Conservation (phyloP, 495 filamentous ascomycete genomes). For the Glutinoglossum americanum region DNA sequence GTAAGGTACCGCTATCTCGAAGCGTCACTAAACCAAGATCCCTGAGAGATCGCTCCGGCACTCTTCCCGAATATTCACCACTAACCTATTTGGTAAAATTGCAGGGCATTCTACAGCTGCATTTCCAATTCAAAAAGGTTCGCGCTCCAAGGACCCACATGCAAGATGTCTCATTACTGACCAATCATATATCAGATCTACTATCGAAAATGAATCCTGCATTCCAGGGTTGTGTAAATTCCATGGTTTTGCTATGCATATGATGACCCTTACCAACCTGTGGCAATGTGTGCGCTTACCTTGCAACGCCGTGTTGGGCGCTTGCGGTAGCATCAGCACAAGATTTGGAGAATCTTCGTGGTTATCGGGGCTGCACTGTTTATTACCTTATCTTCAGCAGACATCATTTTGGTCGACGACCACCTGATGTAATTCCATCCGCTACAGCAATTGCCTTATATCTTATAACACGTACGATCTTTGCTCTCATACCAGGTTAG, state of each 20-base stretch:
- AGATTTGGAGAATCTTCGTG: not conserved
- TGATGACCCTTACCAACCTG: not conserved
- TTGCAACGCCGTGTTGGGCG: not conserved
- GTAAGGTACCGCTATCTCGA: not conserved
- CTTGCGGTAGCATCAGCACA: not conserved
- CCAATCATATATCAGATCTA: conserved; percentile 29
- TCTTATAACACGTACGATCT: not conserved
- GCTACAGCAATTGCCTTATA: not conserved
- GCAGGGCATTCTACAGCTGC: conserved; percentile 85
- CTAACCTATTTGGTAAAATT: not conserved
- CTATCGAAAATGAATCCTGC: conserved; percentile 32
- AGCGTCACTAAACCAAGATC: not conserved
- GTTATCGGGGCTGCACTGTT: not conserved
- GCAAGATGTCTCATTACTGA: conserved; percentile 16
- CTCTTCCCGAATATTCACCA: not conserved
- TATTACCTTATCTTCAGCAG: not conserved
- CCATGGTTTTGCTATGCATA: not conserved
- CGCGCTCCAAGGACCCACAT: conserved; percentile 4
- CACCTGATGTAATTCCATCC: not conserved
- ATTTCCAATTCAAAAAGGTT: conserved; percentile 92
- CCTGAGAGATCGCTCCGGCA: not conserved
- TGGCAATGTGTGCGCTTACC: not conserved
- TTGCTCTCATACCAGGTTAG: not conserved
- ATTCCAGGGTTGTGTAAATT: not conserved
- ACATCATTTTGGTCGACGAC: not conserved